Percentiles rank a stretch among this genome's conserved stretches.
Evolutionary conservation across 257 asterid species (phyloP).

Genomic region (Solanum medicagineum): DNA sequence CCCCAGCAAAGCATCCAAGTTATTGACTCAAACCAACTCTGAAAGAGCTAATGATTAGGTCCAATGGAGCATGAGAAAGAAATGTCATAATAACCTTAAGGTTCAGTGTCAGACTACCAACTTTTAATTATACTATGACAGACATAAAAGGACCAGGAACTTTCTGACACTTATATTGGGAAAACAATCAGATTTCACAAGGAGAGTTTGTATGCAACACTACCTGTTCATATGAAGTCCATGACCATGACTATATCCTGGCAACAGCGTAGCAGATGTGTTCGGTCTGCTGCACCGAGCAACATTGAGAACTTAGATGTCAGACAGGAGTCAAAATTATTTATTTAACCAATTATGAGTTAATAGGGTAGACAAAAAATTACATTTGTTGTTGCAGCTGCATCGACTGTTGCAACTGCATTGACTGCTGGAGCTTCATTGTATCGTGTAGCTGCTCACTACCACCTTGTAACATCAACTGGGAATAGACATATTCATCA

Average conservation of each 20-base stretch:
- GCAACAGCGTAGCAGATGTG: slow-evolving; percentile 35
- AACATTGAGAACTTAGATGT: neutral
- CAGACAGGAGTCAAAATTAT: neutral
- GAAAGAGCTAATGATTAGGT: neutral
- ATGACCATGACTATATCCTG: slow-evolving; percentile 46
- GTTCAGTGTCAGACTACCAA: neutral
- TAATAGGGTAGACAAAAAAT: neutral
- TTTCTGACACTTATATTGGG: neutral
- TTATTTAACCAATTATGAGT: neutral
- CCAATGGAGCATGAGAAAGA: neutral
- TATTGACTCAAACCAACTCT: neutral
- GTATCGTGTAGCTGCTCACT: slow-evolving; percentile 24
- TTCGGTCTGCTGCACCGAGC: slow-evolving; percentile 54
- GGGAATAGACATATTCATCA: slow-evolving; percentile 82
- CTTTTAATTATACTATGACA: neutral
- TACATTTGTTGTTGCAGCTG: slow-evolving; percentile 31
- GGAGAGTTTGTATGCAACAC: neutral
- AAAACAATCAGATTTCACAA: neutral
- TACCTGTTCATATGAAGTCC: slow-evolving; percentile 61
- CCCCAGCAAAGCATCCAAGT: neutral
- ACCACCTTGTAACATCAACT: slow-evolving; percentile 66
- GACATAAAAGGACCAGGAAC: neutral
- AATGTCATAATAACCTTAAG: neutral
- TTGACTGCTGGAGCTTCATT: slow-evolving; percentile 11
- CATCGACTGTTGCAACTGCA: slow-evolving; percentile 9